These are phyloP conservation scores for Lasiosphaeria hispida DNA, from an alignment of 495 filamentous ascomycete species.

Conservation along the genomic window DNA sequence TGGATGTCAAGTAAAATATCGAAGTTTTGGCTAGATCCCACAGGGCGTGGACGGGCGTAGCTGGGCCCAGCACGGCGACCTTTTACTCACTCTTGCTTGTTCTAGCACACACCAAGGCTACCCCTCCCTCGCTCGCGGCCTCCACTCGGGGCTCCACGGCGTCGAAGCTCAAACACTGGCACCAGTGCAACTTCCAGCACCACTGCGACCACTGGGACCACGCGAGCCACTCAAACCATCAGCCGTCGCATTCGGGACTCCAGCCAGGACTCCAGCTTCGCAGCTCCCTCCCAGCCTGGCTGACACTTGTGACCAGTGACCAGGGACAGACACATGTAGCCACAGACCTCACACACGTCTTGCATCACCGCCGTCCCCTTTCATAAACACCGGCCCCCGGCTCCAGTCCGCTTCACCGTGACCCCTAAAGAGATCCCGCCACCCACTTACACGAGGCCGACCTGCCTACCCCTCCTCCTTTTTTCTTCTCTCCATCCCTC, in stretches of 20 bases:
- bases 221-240: background rate
- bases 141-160: constrained; percentile 32
- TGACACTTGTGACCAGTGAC: constrained; percentile 30
- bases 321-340: constrained; percentile 27
- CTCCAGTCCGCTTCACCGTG: constrained; percentile 10
- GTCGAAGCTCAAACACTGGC: constrained; percentile 36
- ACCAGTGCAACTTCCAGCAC: constrained; percentile 23
- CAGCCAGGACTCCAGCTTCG: too few species aligned
- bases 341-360: constrained; percentile 30
- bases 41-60: constrained; percentile 9
- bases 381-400: constrained; percentile 22
- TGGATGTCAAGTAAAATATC: constrained; percentile 17
- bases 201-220: constrained; percentile 4
- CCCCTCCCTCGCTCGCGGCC: constrained; percentile 18
- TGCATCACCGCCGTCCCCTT: constrained; percentile 32
- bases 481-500: background rate
- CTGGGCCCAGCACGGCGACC: constrained; percentile 10
- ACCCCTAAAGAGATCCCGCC: constrained; percentile 26
- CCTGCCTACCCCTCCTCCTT: constrained; percentile 18
- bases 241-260: too few species aligned
- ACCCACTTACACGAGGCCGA: constrained; percentile 19
- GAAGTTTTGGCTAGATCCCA: constrained; percentile 11
- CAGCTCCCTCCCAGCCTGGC: constrained; percentile 6
- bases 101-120: constrained; percentile 19
- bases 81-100: constrained; percentile 4